These are phyloP conservation scores for Aspergillus sp. DNA, from an alignment of 2,329 filamentous ascomycete genomes.

Conservation along the genomic window DNA sequence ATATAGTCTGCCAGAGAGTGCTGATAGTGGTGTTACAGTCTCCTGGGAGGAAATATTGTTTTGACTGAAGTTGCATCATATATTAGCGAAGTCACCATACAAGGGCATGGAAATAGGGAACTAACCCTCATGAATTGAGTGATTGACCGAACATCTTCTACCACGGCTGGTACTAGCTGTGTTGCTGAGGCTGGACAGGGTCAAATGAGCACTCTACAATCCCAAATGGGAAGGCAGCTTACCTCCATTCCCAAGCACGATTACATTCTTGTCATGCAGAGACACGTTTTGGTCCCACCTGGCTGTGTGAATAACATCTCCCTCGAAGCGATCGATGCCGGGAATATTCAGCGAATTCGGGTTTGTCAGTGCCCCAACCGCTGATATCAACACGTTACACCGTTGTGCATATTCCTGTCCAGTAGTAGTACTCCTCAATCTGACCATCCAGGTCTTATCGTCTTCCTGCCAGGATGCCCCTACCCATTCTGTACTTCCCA, in stretches of 20 bases:
- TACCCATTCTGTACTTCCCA: slow-evolving; percentile 13
- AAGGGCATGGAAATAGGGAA: not conserved
- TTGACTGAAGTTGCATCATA: slow-evolving; percentile 5
- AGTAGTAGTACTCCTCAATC: slow-evolving; percentile 4
- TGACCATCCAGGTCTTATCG: slow-evolving; percentile 12
- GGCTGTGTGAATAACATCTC: slow-evolving; percentile 19
- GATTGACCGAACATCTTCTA: slow-evolving; percentile 10
- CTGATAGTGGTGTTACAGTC: slow-evolving; percentile 3
- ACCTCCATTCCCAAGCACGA: slow-evolving; percentile 23
- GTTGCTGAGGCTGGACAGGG: slow-evolving; percentile 15
- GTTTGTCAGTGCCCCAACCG: slow-evolving; percentile 16
- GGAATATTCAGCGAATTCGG: slow-evolving; percentile 9
- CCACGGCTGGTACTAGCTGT: slow-evolving; percentile 17
- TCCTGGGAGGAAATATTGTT: slow-evolving; percentile 15
- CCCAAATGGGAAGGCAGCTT: not conserved
- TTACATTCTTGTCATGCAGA: slow-evolving; percentile 11
- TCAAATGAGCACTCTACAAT: too few relatives aligned
- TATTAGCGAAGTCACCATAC: too few relatives aligned
- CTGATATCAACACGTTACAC: slow-evolving; percentile 16
- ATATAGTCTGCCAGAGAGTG: not conserved
- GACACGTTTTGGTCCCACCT: slow-evolving; percentile 11
- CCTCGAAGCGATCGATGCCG: slow-evolving; percentile 10
- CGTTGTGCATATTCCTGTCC: slow-evolving; percentile 2
- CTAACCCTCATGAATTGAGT: slow-evolving; percentile 21
- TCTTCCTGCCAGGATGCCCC: slow-evolving; percentile 16